Evolutionary conservation across 2,329 filamentous ascomycete genomes (phyloP), one percentile per base, ranked within the genome.

Genomic region (Ceratocystiopsis brevicomis): DNA sequence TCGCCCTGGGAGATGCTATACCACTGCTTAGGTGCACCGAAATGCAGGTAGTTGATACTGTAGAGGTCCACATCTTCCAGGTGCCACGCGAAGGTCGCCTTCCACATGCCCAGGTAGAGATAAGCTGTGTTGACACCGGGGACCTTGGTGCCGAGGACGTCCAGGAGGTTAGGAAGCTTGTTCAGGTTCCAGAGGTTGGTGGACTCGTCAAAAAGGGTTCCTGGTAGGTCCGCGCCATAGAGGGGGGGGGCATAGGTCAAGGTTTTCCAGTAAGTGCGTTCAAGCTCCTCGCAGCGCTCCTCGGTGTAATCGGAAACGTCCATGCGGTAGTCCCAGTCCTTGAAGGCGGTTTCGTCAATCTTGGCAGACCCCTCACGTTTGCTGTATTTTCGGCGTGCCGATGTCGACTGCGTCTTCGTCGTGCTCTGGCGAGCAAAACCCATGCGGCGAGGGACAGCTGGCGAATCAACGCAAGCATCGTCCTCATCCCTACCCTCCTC

Each of bases 11-110:
- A 94, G 51, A 98, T 96, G 60, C 87, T 95, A 63, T 98, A 98
- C 90, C 90, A 98, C 59, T 98, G 90, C 62, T 98, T 98, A 0
- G 90, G 90, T 1, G 90, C 90, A 44, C 90, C 90, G 58, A 98
- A 98, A 56, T 98, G 90, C 47, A 98, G 86, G 59, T 95, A 98
- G 64, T 98, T 98, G 69, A 98, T 98, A 59, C 87, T 96, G 74
- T 98, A 98, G 5, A 98, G 73, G 63, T 98, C 90, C 37, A 98
- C 88, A 57, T 98, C 90, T 58, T 98, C 90, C 43, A 98, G 65
- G 70, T 98, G 90, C 90, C 90, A 98, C 10, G 90, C 90, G 58
- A 98, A 98, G 0, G 90, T 96, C 13, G 90, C 88, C 61, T 96
- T 96, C 90, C 90, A 98, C 90, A 98, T 98, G 38, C 90, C 90